Conservation (phyloP, 371 early-diverging fungal genomes). For the Mucor racemosus region DNA sequence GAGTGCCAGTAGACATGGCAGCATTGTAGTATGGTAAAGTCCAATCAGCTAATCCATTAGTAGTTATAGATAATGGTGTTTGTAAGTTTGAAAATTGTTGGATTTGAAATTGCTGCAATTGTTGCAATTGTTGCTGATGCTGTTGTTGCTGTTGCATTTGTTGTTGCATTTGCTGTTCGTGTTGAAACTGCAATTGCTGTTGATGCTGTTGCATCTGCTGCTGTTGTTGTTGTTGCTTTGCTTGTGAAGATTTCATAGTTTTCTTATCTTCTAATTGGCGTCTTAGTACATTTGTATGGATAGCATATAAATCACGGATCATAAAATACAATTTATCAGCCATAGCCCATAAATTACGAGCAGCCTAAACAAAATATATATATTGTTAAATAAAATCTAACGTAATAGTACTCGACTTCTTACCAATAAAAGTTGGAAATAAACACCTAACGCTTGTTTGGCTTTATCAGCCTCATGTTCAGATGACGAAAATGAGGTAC, state of each 20-base stretch:
- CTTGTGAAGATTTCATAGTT: neutral
- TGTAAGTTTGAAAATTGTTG: neutral
- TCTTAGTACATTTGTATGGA: conserved; percentile 41
- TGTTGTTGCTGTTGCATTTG: conserved; percentile 10
- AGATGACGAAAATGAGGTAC: conserved; percentile 52
- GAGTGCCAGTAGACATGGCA: neutral
- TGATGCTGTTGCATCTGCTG: neutral
- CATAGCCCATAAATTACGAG: conserved; percentile 65
- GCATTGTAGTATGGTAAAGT: conserved; percentile 11
- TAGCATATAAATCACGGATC: conserved; percentile 63
- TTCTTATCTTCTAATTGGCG: conserved; percentile 3
- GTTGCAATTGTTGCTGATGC: neutral
- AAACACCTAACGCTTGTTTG: conserved; percentile 48
- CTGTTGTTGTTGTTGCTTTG: neutral
- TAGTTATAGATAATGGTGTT: neutral
- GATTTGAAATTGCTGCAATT: neutral
- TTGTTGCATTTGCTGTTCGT: conserved; percentile 4
- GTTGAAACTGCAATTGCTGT: neutral
- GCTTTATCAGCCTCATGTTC: conserved; percentile 52
- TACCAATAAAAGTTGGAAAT: conserved; percentile 56
- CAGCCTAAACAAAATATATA: conserved; percentile 29
- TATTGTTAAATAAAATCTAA: no score
- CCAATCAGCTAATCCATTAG: conserved; percentile 7
- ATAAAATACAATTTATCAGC: conserved; percentile 66
- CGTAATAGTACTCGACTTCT: no score